A percentile compares a stretch with the other conserved stretches of the same genome.
Evolutionary conservation across 2,329 filamentous ascomycete species (phyloP).

Genomic region (Incumbomyces lentus): DNA sequence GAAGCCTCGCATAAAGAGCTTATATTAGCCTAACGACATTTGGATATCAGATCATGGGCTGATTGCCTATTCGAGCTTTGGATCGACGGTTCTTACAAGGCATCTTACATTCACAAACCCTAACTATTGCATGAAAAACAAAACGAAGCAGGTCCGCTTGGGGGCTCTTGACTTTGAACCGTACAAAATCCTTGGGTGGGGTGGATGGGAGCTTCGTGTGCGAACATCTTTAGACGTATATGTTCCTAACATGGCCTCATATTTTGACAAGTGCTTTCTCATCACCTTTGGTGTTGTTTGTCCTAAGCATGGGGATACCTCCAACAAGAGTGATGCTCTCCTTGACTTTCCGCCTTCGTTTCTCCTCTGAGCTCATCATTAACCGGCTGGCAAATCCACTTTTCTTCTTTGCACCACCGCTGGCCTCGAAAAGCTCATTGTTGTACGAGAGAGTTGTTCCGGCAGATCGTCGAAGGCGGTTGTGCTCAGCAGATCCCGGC

Average conservation of each 20-base stretch:
- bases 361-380: constrained; percentile 26
- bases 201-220: too few relatives aligned
- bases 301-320: neutral
- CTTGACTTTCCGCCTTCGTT: constrained; percentile 29
- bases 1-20: too few relatives aligned
- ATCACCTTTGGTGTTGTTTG: neutral
- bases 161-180: too few relatives aligned
- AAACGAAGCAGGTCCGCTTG: too few relatives aligned
- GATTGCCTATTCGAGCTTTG: neutral
- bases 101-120: too few relatives aligned
- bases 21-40: neutral
- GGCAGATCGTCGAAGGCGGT: neutral
- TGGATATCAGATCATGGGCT: neutral
- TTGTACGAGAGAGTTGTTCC: neutral
- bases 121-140: too few relatives aligned
- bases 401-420: constrained; percentile 27
- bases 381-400: constrained; percentile 13
- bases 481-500: neutral
- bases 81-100: too few relatives aligned
- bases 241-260: neutral
- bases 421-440: constrained; percentile 16
- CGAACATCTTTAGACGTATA: too few relatives aligned
- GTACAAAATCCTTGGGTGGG: too few relatives aligned
- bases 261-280: neutral
- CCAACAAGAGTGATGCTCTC: constrained; percentile 32